Base-by-base conservation (phyloP, 148 eudicot genomes). In the Heliosperma pusillum region DNA sequence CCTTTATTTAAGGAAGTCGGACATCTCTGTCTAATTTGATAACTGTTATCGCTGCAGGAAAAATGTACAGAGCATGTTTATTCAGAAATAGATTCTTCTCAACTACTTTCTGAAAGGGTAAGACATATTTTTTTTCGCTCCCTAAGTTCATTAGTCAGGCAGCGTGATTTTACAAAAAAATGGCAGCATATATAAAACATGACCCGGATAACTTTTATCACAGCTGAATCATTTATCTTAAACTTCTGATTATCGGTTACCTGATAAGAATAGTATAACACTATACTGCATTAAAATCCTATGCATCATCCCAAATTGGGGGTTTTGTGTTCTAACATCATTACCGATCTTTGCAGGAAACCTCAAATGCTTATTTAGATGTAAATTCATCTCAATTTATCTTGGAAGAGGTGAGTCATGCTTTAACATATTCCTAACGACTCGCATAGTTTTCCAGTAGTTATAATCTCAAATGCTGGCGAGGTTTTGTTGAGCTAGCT, bases 311-410 rank as follows among this genome's bases (percentile, higher is more conserved):
- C 40, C 40, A 33, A 33, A 33, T 33, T 3, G 2, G 3, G 27
- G 29, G 13, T 13, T 4, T n/a, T 69, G 4, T 59, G 59, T 27
- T 59, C 66, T 69, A 62, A 70, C 5, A 10, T 72, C 15, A 17
- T 40, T 64, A 25, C 25, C 24, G 56, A 13, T 70, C 25, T 59
- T 71, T 45, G 62, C 78, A 84, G 82, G 87, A 74, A 33, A 79
- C 74, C 36, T 33, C 71, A 30, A 60, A 69, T 73, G 74, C 22
- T 52, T 50, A 66, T 74, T 66, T 59, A 58, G 65, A 66, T n/a
- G 40, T 36, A 21, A 72, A 67, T 33, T 56, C 71, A 59, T 80
- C 79, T 58, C 69, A 42, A 33, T 25, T 44, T 45, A 61, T 74
- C 73, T 60, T 50, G 29, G 68, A 58, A 65, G 57, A 80, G 76